phyloP scores from a whole-genome alignment of 2,329 filamentous ascomycete species.

The Phaeosphaeria sp. region DNA sequence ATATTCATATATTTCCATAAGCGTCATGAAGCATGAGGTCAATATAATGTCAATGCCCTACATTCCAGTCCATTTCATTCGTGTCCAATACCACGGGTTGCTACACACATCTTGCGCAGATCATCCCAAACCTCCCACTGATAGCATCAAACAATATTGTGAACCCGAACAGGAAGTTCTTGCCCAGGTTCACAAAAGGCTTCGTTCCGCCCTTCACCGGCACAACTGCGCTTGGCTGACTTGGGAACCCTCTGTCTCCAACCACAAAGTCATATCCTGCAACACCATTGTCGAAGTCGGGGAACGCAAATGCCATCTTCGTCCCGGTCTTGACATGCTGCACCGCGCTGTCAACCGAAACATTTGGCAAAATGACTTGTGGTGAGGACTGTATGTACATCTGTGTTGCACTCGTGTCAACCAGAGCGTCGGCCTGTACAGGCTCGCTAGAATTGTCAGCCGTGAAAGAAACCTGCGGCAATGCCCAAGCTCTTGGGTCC shows the following conservation, averaged over 20 bases:
- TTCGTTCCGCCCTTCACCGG: not conserved
- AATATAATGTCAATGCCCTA: not conserved
- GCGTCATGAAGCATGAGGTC: not conserved
- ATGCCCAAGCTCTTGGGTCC: conserved; percentile 13
- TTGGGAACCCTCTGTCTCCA: conserved; percentile 7
- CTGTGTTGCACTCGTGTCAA: conserved; percentile 13
- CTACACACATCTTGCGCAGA: conserved; percentile 18
- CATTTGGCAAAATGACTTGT: conserved; percentile 4
- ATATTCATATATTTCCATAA: not conserved
- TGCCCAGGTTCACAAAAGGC: conserved; percentile 14
- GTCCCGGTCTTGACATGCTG: conserved; percentile 8
- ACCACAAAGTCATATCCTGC: conserved; percentile 15
- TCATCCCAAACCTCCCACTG: conserved; percentile 14
- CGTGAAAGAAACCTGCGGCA: not conserved
- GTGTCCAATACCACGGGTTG: not conserved
- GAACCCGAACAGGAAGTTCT: conserved; percentile 14
- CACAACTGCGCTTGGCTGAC: conserved; percentile 10
- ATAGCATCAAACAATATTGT: conserved; percentile 14
- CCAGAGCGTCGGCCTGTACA: conserved; percentile 3
- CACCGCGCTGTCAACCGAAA: not conserved
- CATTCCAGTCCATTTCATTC: not conserved
- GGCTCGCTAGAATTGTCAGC: not conserved
- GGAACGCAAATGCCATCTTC: conserved; percentile 11
- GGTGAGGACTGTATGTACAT: conserved; percentile 11
- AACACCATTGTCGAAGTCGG: not conserved